phyloP scores from a whole-genome alignment of 2,329 filamentous ascomycete genomes.

The Hymenoscyphus repandus region DNA sequence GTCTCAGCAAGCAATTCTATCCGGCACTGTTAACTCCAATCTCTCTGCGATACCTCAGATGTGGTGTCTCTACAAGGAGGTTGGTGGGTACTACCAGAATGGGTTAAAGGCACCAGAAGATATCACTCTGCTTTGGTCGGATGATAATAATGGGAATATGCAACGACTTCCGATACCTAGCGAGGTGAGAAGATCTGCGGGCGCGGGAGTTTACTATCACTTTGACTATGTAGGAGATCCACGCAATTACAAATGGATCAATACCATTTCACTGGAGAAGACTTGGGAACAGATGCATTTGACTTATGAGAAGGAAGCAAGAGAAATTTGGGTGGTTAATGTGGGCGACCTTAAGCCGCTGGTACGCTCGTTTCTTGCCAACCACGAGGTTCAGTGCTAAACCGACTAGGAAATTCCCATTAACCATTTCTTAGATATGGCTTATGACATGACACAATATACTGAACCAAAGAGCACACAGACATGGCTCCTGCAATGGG shows the following conservation, averaged over 20 bases:
- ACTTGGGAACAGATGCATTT: conserved; percentile 58
- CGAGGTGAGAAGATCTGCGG: conserved; percentile 51
- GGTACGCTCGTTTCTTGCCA: conserved; percentile 20
- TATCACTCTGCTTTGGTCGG: conserved; percentile 63
- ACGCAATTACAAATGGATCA: conserved; percentile 39
- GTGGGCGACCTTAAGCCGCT: conserved; percentile 60
- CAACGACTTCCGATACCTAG: conserved; percentile 52
- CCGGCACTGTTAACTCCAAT: conserved; percentile 40
- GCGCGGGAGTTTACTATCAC: conserved; percentile 61
- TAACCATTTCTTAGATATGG: conserved; percentile 12
- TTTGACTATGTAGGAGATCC: conserved; percentile 46
- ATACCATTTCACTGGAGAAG: conserved; percentile 33
- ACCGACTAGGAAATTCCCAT: conserved; percentile 13
- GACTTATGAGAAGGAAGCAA: conserved; percentile 47
- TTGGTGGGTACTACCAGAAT: conserved; percentile 60
- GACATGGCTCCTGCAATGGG: conserved; percentile 10
- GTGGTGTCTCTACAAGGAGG: conserved; percentile 70
- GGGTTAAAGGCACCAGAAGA: conserved; percentile 60
- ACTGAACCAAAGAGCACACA: conserved; percentile 5
- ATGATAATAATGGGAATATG: conserved; percentile 64
- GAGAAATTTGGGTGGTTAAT: conserved; percentile 54
- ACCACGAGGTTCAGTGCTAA: neutral
- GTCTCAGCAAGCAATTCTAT: conserved; percentile 52
- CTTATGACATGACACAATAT: conserved; percentile 14
- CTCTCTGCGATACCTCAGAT: conserved; percentile 50